Base-by-base conservation (phyloP, 1,284 basidiomycete species). In the Violaceomyces palustris region DNA sequence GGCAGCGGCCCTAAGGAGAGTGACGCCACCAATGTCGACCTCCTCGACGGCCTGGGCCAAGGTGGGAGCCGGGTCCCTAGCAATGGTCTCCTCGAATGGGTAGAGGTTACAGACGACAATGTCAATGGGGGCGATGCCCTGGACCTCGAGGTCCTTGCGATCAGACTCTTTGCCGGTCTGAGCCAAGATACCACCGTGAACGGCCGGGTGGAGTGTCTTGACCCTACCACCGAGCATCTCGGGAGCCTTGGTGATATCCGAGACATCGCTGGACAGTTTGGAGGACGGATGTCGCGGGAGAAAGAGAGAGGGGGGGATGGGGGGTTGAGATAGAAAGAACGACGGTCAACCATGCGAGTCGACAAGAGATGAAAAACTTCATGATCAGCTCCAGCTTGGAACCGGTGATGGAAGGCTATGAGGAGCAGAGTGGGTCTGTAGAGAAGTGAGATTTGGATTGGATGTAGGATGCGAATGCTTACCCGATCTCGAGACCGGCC, bases 211-310 rank as follows among this genome's bases (percentile, higher is more conserved):
- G n/a, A 99, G 82, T 5, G 94, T 99, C 79, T 99, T 98, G 58
- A 98, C 94, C 55, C 94, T 82, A 32, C 94, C 94, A 43, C 93
- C 92, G 12, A 99, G 82, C 90, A 99, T 98, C 76, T 99, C 94
- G n/a, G 93, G 94, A 1, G 92, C 92, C 72, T 93, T 93, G 39
- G 94, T 98, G 76, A 98, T 87, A 70, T 91, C 88, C 17, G 91
- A 90, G 34, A 99, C 92, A 82, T 99, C 94, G 61, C 92, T 96
- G 61, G 8, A n/a, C n/a, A n/a, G n/a, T n/a, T n/a, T n/a, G n/a
- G 11, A n/a, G 12, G 21, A 19, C 21, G 15, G 24, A 22, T 28
- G 31, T 26, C 18, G 19, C 22, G 28, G 19, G 35, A 17, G 17
- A 28, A 4, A 8, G 12, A 15, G 36, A 22, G 22, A n/a, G n/a